Evolutionary conservation across 768 basidiomycete genomes (phyloP), one percentile per base, ranked within the genome.

Genomic region (Lyophyllum shimeji): DNA sequence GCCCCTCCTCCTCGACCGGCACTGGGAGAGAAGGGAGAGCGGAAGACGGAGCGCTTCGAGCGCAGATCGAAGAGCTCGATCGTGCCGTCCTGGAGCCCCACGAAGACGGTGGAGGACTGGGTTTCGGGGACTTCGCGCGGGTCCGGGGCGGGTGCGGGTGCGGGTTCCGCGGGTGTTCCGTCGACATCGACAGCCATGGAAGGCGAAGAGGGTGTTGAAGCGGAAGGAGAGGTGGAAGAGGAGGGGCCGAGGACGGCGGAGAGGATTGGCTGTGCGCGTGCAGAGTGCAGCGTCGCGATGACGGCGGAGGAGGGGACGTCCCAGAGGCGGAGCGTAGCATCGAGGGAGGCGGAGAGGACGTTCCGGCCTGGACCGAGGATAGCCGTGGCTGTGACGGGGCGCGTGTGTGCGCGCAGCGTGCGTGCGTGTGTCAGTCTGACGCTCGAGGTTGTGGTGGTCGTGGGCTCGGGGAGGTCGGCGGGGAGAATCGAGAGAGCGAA

Each of bases 321-420:
- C 90, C 91, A 92, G 3, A 90, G 71, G 46, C 83, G 78, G 21
- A 91, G 64, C 0, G 85, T 86, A 2, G 83, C 82, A 65, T 93
- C 90, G 53, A 85, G 82, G 0, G 85, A 82, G 5, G 80, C 72
- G 9, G 87, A 88, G 6, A 93, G 63, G 47, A 93, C 68, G 61
- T 85, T 84, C 21, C 83, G 79, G 0, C 91, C 91, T 2, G 81
- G 74, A 0, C 81, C 80, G 39, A 93, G 72, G 59, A 93, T 89
- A 1, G 75, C 77, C 0, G 81, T 80, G 4, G 79, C 78, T 0
- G 90, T 90, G 29, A 92, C 77, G 0, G 82, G 72, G 5, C 85
- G 79, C 0, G 78, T 82, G 65, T 93, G 93, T 0, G 82, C 86
- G 45, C 77, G 81, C 25, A 93, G 71, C 1, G 78, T 82, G 12